Evolutionary conservation across 192 early-diverging fungal species (phyloP).

Genomic region (Phlyctochytrium planicorne): DNA sequence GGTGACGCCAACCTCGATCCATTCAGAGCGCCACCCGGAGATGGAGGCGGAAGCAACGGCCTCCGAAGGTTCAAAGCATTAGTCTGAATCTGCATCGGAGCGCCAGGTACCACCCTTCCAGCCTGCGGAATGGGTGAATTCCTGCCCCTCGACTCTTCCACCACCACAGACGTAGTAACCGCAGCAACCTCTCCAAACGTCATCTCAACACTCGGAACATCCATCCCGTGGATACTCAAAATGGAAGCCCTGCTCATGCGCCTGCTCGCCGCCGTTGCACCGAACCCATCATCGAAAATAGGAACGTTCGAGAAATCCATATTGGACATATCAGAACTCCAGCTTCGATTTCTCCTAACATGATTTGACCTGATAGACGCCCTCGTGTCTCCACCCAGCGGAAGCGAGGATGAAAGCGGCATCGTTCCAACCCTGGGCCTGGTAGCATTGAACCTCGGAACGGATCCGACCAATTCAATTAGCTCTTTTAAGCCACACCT

Average conservation of each 20-base stretch:
- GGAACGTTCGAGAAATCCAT: conserved; percentile 21
- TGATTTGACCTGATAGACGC: no score
- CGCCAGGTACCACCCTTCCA: neutral
- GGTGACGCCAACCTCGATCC: no score
- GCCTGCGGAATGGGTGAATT: neutral
- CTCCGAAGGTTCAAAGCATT: neutral
- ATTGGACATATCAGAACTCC: conserved; percentile 12
- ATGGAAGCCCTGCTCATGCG: neutral
- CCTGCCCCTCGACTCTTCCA: neutral
- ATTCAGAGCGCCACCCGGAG: no score
- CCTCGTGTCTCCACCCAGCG: neutral
- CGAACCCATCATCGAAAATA: conserved; percentile 10
- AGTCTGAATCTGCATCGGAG: neutral
- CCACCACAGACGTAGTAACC: neutral
- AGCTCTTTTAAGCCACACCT: conserved; percentile 21
- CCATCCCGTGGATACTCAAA: neutral
- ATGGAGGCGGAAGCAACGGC: neutral
- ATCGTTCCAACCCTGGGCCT: neutral
- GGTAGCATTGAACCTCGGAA: conserved; percentile 5
- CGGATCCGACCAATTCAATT: conserved; percentile 5
- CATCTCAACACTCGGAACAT: no score
- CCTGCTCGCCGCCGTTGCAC: neutral
- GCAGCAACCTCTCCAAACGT: neutral
- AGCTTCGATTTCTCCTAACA: neutral
- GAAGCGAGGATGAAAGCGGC: neutral